These are phyloP conservation scores for Mrakia gelida DNA, from an alignment of 768 basidiomycete species.

Conservation along the genomic window DNA sequence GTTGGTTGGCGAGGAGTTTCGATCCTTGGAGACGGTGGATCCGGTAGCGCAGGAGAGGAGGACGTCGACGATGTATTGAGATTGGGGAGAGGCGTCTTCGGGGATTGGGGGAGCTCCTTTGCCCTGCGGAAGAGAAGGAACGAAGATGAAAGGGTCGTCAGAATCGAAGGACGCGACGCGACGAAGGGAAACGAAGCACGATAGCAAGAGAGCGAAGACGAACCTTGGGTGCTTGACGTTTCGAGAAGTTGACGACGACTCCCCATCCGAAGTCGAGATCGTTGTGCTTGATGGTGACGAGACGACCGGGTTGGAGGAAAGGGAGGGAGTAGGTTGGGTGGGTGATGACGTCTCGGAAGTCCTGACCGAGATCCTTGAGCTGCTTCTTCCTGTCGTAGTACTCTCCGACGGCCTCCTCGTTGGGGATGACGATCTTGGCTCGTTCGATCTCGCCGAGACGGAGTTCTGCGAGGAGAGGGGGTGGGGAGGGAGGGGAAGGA, in stretches of 20 bases:
- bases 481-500: not conserved
- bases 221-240: constrained; percentile 71
- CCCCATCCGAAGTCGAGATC: constrained; percentile 96
- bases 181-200: no score
- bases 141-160: not conserved
- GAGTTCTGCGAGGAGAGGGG: constrained; percentile 57
- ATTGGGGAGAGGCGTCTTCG: constrained; percentile 70
- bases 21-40: constrained; percentile 56
- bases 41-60: constrained; percentile 73
- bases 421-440: constrained; percentile 65
- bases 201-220: constrained; percentile 45
- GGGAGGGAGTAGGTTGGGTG: constrained; percentile 93
- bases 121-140: not conserved
- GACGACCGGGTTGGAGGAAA: constrained; percentile 83
- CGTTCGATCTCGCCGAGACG: constrained; percentile 64
- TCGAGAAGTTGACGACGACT: constrained; percentile 84
- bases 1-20: constrained; percentile 53
- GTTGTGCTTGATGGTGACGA: constrained; percentile 85
- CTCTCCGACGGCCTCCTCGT: constrained; percentile 75
- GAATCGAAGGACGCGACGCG: no score
- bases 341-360: constrained; percentile 87
- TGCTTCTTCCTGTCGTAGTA: constrained; percentile 94
- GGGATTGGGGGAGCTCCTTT: constrained; percentile 52
- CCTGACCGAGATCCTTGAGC: constrained; percentile 78
- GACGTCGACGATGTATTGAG: constrained; percentile 90